A percentile compares a stretch with the other conserved stretches of the same genome.
phyloP scores from a whole-genome alignment of 208 protist genomes.

The Trichomonas tenax region DNA sequence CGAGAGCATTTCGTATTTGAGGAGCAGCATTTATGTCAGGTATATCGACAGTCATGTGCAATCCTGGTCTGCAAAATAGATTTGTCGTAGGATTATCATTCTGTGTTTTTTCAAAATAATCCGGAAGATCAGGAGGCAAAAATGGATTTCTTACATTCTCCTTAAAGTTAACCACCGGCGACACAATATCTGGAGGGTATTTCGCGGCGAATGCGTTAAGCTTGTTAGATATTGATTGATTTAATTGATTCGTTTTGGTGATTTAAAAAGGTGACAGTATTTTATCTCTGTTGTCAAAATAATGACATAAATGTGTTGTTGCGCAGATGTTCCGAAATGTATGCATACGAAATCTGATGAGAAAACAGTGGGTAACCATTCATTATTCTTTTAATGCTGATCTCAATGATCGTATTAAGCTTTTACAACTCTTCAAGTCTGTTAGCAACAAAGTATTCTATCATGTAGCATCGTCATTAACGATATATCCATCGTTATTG shows the following conservation, averaged over 20 bases:
- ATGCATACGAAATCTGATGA: too few species aligned
- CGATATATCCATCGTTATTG: too few species aligned
- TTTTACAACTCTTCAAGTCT: too few species aligned
- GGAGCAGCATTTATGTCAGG: background rate
- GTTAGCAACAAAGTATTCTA: too few species aligned
- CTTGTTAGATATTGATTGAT: background rate
- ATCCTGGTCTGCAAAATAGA: background rate
- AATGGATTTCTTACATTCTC: background rate
- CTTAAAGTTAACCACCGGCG: background rate
- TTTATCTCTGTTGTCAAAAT: too few species aligned
- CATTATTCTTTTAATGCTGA: too few species aligned
- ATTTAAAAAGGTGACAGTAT: too few species aligned
- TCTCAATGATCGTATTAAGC: too few species aligned
- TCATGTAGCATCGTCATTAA: too few species aligned
- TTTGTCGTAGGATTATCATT: background rate
- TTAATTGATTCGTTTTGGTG: background rate
- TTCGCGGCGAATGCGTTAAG: background rate
- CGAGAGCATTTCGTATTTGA: background rate
- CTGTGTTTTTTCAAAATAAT: background rate
- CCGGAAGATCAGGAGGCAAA: background rate
- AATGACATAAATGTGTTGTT: too few species aligned
- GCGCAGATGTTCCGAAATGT: too few species aligned
- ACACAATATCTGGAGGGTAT: background rate
- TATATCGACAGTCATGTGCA: background rate
- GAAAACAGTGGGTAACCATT: too few species aligned